A percentile compares a stretch with the other conserved stretches of the same genome.
These are phyloP conservation scores for Alternaria gaisen DNA, from an alignment of 2,329 filamentous ascomycete genomes.

Conservation along the genomic window DNA sequence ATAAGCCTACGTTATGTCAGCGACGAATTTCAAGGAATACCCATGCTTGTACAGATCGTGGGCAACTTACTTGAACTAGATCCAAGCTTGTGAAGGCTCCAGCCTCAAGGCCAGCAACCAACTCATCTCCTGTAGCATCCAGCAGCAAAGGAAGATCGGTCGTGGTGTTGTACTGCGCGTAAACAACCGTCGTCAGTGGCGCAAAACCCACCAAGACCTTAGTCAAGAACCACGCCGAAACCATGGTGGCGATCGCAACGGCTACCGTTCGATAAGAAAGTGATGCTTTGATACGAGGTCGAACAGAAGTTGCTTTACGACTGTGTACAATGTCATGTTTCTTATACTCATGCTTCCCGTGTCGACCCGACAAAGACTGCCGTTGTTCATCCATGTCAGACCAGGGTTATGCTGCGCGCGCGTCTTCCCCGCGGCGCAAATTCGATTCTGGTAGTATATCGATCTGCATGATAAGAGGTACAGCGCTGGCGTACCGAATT, in stretches of 20 bases:
- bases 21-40: not conserved
- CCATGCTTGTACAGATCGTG: not conserved
- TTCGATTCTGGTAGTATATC: slow-evolving; percentile 17
- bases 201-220: slow-evolving; percentile 31
- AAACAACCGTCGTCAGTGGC: slow-evolving; percentile 26
- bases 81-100: slow-evolving; percentile 66
- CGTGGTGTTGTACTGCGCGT: slow-evolving; percentile 22
- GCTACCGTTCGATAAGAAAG: not conserved
- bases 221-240: slow-evolving; percentile 27
- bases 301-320: not conserved
- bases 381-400: slow-evolving; percentile 23
- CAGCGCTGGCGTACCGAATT: not conserved
- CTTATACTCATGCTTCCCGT: slow-evolving; percentile 23
- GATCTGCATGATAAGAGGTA: slow-evolving; percentile 29
- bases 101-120: slow-evolving; percentile 59
- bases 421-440: slow-evolving; percentile 18
- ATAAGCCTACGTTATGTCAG: slow-evolving; percentile 55
- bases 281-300: not conserved
- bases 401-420: slow-evolving; percentile 11
- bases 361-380: slow-evolving; percentile 14
- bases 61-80: slow-evolving; percentile 53
- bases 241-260: slow-evolving; percentile 26
- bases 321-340: not conserved
- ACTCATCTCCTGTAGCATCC: slow-evolving; percentile 62
- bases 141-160: slow-evolving; percentile 53